Base-by-base conservation (phyloP, 1,139 yeast genomes). In the Insectozyma bohioensis region DNA sequence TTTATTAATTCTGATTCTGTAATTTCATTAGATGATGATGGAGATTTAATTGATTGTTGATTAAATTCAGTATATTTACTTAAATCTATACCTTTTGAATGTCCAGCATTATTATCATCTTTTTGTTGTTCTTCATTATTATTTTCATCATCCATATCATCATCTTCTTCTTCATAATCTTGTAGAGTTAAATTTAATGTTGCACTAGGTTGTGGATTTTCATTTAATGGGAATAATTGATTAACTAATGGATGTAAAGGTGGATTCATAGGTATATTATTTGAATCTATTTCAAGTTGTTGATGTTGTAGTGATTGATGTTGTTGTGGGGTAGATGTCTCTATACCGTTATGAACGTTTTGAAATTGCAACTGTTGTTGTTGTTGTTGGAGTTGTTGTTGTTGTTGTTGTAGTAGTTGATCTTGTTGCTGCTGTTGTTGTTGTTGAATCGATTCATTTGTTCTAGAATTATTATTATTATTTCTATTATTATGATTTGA, bases 161-260 rank as follows among this genome's bases (percentile, higher is more conserved):
- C 43, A 12, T 37, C 47, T 31, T 59, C 66, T 21, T 49, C 47
- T 37, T 65, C 71, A 38, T 56, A 60, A 18, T 54, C 46, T 35
- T 56, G 61, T 17, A 32, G 28, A 20, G 25, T 26, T 28, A 36
- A 25, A 16, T 31, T 28, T 24, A 39, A 27, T 14, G 32, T 16
- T 15, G 33, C 10, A n/a, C 29, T 21, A 12, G 29, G 33, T 12
- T 28, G 30, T 24, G 20, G 10, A 6, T 20, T 24, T 7, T 20
- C 18, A 12, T 31, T 31, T 29, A 12, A 50, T 43, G 66, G 65
- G 10, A 59, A 46, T 15, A 61, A 34, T 14, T 47, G 47, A 26
- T 57, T 54, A 4, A 61, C 63, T 29, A 45, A 20, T 1, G 68
- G 69, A 43, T 63, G 70, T 24, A 55, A 35, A 3, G 38, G 33